These are phyloP conservation scores for Cystoisospora suis DNA, from an alignment of 169 alveolate genomes.

Conservation along the genomic window DNA sequence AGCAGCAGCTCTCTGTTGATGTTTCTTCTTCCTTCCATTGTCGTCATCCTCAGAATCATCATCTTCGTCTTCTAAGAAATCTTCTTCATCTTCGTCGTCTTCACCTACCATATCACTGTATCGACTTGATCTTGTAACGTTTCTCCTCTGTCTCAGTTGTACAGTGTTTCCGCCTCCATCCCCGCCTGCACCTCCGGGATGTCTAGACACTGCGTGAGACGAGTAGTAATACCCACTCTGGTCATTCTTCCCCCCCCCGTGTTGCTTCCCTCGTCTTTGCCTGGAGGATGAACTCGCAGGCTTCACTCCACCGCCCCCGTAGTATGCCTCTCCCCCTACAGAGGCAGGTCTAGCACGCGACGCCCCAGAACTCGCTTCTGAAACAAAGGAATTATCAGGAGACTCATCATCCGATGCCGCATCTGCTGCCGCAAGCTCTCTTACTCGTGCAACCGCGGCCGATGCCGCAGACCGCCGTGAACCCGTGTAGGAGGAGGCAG, in stretches of 20 bases:
- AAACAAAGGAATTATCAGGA: background rate
- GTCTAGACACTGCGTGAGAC: background rate
- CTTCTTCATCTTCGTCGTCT: slow-evolving; percentile 34
- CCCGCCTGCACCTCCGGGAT: background rate
- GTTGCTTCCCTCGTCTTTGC: background rate
- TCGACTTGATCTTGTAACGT: background rate
- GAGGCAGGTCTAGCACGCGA: background rate
- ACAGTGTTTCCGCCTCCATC: background rate
- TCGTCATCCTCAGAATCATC: slow-evolving; percentile 22
- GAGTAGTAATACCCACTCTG: slow-evolving; percentile 16
- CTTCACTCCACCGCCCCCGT: background rate
- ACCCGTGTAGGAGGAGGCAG: background rate
- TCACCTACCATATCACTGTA: background rate
- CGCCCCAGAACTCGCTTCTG: background rate
- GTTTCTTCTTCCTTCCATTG: background rate
- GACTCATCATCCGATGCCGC: background rate
- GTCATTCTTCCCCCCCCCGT: background rate
- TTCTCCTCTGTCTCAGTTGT: slow-evolving; percentile 19
- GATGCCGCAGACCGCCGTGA: background rate
- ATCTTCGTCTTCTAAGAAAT: background rate
- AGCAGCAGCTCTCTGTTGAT: background rate
- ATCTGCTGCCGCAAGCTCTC: background rate
- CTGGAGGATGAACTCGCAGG: background rate
- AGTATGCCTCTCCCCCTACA: background rate
- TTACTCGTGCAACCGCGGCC: slow-evolving; percentile 11